Conservation (phyloP, 306 rosid genomes). For the Dalbergia cochinchinensis region DNA sequence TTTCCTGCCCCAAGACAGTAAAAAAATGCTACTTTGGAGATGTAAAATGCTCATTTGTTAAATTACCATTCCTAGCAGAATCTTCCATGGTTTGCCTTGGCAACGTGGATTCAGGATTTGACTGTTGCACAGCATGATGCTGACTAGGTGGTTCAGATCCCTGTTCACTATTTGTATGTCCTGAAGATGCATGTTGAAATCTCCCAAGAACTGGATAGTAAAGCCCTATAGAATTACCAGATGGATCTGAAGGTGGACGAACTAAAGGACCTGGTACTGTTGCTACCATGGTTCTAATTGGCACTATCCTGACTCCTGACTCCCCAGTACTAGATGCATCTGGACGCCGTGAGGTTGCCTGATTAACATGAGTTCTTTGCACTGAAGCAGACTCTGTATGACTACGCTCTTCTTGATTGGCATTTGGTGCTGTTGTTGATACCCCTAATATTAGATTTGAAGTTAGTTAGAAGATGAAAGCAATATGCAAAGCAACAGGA, state of each 20-base stretch:
- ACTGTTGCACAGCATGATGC: slow-evolving; percentile 50
- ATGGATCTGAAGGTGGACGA: slow-evolving; percentile 70
- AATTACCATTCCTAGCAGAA: slow-evolving; percentile 79
- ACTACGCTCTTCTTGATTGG: slow-evolving; percentile 65
- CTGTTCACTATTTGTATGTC: slow-evolving; percentile 60
- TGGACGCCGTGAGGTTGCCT: slow-evolving; percentile 61
- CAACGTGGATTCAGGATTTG: slow-evolving; percentile 53
- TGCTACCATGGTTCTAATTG: slow-evolving; percentile 89
- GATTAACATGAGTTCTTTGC: slow-evolving; percentile 72
- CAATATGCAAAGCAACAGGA: slow-evolving; percentile 26
- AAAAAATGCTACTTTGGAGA: too few relatives aligned
- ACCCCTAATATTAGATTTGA: slow-evolving; percentile 64
- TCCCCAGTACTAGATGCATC: slow-evolving; percentile 71
- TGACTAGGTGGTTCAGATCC: slow-evolving; percentile 69
- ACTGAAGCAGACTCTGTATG: slow-evolving; percentile 63
- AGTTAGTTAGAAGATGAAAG: slow-evolving; percentile 24
- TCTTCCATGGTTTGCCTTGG: slow-evolving; percentile 63
- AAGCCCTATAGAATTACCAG: slow-evolving; percentile 81
- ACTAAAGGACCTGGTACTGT: slow-evolving; percentile 75
- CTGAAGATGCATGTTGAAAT: slow-evolving; percentile 73
- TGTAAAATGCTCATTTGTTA: slow-evolving; percentile 23
- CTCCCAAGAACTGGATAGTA: slow-evolving; percentile 92
- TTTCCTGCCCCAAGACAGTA: too few relatives aligned
- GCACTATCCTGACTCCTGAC: slow-evolving; percentile 79
- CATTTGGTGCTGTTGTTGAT: slow-evolving; percentile 62